Percentiles rank a stretch among this genome's conserved stretches.
These are phyloP conservation scores for Coniella vitis DNA, from an alignment of 2,329 filamentous ascomycete genomes.

Conservation along the genomic window DNA sequence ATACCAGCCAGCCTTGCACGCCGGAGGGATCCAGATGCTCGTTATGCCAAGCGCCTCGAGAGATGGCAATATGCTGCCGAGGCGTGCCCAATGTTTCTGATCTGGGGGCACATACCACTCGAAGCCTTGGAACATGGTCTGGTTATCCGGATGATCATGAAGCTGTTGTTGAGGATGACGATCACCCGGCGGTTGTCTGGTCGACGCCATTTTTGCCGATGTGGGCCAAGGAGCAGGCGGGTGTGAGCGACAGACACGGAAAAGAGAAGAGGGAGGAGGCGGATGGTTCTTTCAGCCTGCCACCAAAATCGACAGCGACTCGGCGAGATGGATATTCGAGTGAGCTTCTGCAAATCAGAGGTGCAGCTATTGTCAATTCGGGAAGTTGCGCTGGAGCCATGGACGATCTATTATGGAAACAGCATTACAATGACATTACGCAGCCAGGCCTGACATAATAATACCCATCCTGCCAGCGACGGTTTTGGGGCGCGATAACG, in stretches of 20 bases:
- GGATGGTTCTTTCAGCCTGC: too few relatives aligned
- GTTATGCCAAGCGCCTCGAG: conserved; percentile 55
- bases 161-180: neutral
- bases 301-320: too few relatives aligned
- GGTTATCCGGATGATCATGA: conserved; percentile 25
- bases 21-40: conserved; percentile 63
- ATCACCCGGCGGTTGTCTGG: neutral
- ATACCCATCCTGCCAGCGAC: neutral
- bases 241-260: too few relatives aligned
- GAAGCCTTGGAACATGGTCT: conserved; percentile 59
- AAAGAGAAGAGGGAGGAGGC: too few relatives aligned
- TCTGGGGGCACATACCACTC: conserved; percentile 66
- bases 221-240: neutral
- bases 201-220: neutral
- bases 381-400: too few relatives aligned
- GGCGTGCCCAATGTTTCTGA: conserved; percentile 53
- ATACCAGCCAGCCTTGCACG: conserved; percentile 58
- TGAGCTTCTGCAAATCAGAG: too few relatives aligned
- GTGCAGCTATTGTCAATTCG: too few relatives aligned
- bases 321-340: too few relatives aligned
- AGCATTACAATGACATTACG: too few relatives aligned
- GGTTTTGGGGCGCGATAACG: neutral
- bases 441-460: too few relatives aligned
- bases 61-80: conserved; percentile 42
- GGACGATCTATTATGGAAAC: too few relatives aligned